Conservation (phyloP, 345 rosid species). For the Euphorbia tirucalli region DNA sequence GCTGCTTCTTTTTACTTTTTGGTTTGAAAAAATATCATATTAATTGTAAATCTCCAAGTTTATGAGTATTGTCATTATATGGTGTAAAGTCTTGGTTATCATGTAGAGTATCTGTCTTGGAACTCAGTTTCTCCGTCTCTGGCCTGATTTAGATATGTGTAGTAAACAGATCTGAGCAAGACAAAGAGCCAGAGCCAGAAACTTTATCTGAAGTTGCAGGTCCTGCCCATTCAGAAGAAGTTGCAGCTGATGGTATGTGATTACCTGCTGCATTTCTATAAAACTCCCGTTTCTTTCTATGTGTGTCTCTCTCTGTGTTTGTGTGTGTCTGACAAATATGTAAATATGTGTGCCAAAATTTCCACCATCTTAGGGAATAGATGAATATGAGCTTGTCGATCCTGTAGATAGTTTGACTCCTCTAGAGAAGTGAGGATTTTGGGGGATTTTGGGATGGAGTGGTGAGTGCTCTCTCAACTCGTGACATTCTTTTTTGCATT, state of each 20-base stretch:
- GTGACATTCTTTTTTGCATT: slow-evolving; percentile 13
- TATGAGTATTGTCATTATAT: background rate
- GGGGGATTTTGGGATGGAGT: slow-evolving; percentile 99
- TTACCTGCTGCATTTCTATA: slow-evolving; percentile 2
- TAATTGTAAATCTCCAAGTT: background rate
- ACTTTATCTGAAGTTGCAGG: slow-evolving; percentile 62
- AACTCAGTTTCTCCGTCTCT: background rate
- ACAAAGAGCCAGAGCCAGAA: slow-evolving; percentile 90
- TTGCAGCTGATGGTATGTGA: slow-evolving; percentile 58
- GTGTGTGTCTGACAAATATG: background rate
- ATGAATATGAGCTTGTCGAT: slow-evolving; percentile 93
- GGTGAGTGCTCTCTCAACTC: slow-evolving; percentile 55
- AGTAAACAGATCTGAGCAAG: slow-evolving; percentile 87
- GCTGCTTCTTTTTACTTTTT: background rate
- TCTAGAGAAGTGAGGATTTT: slow-evolving; percentile 69
- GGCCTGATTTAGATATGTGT: slow-evolving; percentile 11
- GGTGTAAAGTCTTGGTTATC: background rate
- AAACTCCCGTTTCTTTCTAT: background rate
- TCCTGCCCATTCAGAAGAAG: slow-evolving; percentile 65
- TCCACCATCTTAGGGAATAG: slow-evolving; percentile 85
- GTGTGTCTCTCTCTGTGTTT: too few relatives aligned
- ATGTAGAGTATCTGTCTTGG: background rate
- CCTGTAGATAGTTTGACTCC: slow-evolving; percentile 96
- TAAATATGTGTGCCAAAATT: slow-evolving; percentile 4
- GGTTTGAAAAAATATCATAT: background rate